phyloP scores from a whole-genome alignment of 1,139 yeast genomes.

The Saccharomycopsis crataegensis region DNA sequence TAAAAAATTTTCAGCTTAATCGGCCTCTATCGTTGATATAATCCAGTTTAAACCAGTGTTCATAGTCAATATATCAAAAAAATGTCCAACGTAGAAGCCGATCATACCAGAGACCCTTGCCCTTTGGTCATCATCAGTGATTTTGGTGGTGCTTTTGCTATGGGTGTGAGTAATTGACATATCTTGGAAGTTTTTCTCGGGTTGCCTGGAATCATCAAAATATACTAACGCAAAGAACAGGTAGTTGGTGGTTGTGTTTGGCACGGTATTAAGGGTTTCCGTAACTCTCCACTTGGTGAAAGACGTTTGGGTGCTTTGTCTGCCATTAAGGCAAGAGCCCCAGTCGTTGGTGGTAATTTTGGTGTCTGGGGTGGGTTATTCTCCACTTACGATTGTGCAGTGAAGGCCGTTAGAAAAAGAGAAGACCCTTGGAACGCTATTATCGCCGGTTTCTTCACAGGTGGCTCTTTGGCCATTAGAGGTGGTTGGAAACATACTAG shows the following conservation, averaged over 20 bases:
- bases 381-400: slow-evolving; percentile 91
- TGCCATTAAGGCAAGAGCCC: slow-evolving; percentile 94
- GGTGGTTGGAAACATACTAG: slow-evolving; percentile 98
- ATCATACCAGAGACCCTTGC: slow-evolving; percentile 98
- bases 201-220: not conserved
- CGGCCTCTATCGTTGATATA: not conserved
- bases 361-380: slow-evolving; percentile 99
- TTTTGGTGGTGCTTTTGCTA: slow-evolving; percentile 97
- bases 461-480: slow-evolving; percentile 96
- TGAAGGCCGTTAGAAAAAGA: slow-evolving; percentile 90
- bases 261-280: slow-evolving; percentile 98
- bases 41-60: too few species aligned
- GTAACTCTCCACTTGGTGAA: slow-evolving; percentile 96
- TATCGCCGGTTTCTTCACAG: slow-evolving; percentile 96
- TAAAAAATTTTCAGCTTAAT: not conserved
- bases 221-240: slow-evolving; percentile 18
- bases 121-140: slow-evolving; percentile 93
- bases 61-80: slow-evolving; percentile 10
- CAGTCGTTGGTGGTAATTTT: slow-evolving; percentile 97
- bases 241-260: slow-evolving; percentile 95
- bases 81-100: slow-evolving; percentile 60
- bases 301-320: slow-evolving; percentile 82
- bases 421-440: slow-evolving; percentile 99
- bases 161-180: slow-evolving; percentile 54
- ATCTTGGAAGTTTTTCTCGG: not conserved